Conservation (phyloP, 2,329 filamentous ascomycete species). For the Ophiostoma perfectum region DNA sequence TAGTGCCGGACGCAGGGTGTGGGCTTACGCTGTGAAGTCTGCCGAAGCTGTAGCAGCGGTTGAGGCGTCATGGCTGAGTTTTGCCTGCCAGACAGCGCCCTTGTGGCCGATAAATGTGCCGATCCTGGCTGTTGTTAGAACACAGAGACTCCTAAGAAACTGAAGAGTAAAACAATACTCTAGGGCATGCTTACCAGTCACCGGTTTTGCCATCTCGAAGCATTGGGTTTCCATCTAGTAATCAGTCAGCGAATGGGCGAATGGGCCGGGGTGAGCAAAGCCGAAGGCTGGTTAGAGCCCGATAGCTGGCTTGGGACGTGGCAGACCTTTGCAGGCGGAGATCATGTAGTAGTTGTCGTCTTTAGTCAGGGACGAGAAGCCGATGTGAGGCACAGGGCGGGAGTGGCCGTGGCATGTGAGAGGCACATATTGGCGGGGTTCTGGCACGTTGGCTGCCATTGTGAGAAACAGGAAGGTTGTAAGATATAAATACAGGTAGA, state of each 20-base stretch:
- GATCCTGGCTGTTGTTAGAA: conserved; percentile 70
- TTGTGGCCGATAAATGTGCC: conserved; percentile 98
- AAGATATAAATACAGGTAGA: neutral
- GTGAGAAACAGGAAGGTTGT: neutral
- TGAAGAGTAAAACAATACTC: neutral
- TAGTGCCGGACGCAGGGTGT: too few relatives aligned
- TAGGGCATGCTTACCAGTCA: conserved; percentile 61
- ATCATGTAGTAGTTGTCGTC: conserved; percentile 87
- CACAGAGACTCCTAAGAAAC: neutral
- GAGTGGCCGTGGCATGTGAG: conserved; percentile 94
- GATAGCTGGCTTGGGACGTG: neutral
- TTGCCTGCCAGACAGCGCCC: conserved; percentile 93
- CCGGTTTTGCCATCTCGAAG: conserved; percentile 92
- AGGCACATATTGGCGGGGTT: conserved; percentile 63
- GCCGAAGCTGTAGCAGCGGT: conserved; percentile 90
- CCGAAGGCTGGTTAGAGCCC: neutral
- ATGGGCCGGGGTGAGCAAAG: conserved; percentile 22
- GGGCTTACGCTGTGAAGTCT: conserved; percentile 81
- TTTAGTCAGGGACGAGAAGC: conserved; percentile 77
- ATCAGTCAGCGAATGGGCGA: conserved; percentile 20
- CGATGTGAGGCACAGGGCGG: conserved; percentile 82
- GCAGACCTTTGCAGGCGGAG: conserved; percentile 78
- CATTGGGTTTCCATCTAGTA: conserved; percentile 91
- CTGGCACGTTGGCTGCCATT: conserved; percentile 33
- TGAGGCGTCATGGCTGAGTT: conserved; percentile 79